A percentile compares a stretch with the other conserved stretches of the same genome.
phyloP scores from a whole-genome alignment of 1,284 basidiomycete species.

The Ceratobasidium sp. region DNA sequence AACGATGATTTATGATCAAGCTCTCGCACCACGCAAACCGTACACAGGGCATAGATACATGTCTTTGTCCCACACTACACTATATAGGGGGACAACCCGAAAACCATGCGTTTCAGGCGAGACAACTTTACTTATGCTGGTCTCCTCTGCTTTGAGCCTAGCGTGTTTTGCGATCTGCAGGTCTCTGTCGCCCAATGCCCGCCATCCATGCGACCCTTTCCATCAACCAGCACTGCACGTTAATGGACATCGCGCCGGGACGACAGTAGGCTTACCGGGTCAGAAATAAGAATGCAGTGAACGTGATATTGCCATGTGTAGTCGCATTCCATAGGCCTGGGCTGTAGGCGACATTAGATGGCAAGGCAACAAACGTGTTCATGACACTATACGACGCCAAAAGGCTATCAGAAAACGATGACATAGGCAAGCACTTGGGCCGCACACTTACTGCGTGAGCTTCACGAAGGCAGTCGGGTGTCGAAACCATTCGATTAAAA shows the following conservation, averaged over 20 bases:
- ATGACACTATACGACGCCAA: constrained; percentile 60
- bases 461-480: constrained; percentile 49
- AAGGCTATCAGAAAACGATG: constrained; percentile 29
- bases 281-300: constrained; percentile 65
- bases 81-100: constrained; percentile 22
- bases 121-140: not conserved
- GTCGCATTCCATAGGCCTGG: constrained; percentile 70
- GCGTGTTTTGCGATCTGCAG: constrained; percentile 13
- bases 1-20: constrained; percentile 8
- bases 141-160: constrained; percentile 32
- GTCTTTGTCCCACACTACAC: constrained; percentile 2
- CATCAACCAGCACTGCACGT: constrained; percentile 15
- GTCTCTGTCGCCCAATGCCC: constrained; percentile 30
- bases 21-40: not conserved
- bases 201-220: constrained; percentile 38
- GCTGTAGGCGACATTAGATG: constrained; percentile 63
- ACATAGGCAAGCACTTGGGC: constrained; percentile 1
- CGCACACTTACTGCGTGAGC: constrained; percentile 65
- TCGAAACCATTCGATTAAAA: constrained; percentile 52
- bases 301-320: constrained; percentile 79
- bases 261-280: constrained; percentile 60
- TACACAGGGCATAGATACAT: not conserved
- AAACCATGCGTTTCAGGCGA: constrained; percentile 26
- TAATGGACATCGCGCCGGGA: constrained; percentile 23
- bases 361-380: constrained; percentile 67